A percentile compares a stretch with the other conserved stretches of the same genome.
phyloP scores from a whole-genome alignment of 1,139 yeast genomes.

The Sporopachydermia cereana region DNA sequence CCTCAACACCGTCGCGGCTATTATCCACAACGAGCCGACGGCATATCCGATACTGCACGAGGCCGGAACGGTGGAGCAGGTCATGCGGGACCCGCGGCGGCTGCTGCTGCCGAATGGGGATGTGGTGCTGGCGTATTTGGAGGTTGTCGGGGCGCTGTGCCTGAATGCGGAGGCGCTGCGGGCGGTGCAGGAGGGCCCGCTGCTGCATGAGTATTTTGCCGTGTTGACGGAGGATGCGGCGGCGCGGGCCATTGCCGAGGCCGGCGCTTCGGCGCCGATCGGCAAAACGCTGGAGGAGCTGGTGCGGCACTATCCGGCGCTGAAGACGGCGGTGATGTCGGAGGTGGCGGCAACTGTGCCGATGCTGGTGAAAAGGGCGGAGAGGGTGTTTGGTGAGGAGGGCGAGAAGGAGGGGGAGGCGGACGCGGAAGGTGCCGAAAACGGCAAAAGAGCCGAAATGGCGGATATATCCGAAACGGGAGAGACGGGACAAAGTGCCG shows the following conservation, averaged over 20 bases:
- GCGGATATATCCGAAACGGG: conserved; percentile 9
- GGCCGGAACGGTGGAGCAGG: conserved; percentile 57
- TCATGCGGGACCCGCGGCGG: conserved; percentile 42
- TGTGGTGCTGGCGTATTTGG: conserved; percentile 53
- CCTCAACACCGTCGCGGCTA: conserved; percentile 55
- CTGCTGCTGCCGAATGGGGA: conserved; percentile 31
- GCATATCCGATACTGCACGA: conserved; percentile 75
- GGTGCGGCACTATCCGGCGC: conserved; percentile 69
- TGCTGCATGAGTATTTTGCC: conserved; percentile 40
- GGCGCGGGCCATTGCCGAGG: conserved; percentile 37
- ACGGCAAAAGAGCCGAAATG: conserved; percentile 10
- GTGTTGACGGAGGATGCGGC: conserved; percentile 37
- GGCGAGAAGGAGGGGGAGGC: conserved; percentile 9
- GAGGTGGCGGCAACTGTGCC: conserved; percentile 37
- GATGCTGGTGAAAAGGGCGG: not conserved
- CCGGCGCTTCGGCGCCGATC: conserved; percentile 40
- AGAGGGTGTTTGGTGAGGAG: not conserved
- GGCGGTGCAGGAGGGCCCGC: conserved; percentile 36
- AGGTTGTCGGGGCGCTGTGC: conserved; percentile 73
- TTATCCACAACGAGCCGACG: conserved; percentile 87
- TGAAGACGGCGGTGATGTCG: conserved; percentile 47
- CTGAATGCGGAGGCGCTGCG: conserved; percentile 64
- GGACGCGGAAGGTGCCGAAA: conserved; percentile 7
- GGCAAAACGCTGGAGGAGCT: conserved; percentile 74
- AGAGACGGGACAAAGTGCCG: too few relatives aligned